These are phyloP conservation scores for Entonaema liquescens DNA, from an alignment of 495 filamentous ascomycete species.

Conservation along the genomic window DNA sequence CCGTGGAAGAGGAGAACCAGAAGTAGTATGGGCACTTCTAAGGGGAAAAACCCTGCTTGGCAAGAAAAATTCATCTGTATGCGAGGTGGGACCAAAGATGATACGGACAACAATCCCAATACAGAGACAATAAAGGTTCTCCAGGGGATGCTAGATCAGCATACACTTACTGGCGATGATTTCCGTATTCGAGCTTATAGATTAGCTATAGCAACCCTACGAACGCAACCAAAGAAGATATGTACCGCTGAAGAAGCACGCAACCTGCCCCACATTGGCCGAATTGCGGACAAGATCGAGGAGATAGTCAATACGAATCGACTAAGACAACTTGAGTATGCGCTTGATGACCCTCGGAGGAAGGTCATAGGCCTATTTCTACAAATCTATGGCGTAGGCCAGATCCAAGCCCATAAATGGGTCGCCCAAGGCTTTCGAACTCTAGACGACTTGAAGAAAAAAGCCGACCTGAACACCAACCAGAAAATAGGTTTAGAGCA, in stretches of 20 bases:
- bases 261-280: constrained; percentile 74
- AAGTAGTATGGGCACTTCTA: background rate
- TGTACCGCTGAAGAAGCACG: constrained; percentile 73
- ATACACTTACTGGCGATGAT: constrained; percentile 75
- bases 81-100: constrained; percentile 50
- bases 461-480: constrained; percentile 72
- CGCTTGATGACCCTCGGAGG: constrained; percentile 71
- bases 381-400: constrained; percentile 82
- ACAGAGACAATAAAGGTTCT: constrained; percentile 78
- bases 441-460: constrained; percentile 72
- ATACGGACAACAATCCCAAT: constrained; percentile 65
- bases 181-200: constrained; percentile 85
- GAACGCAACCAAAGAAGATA: constrained; percentile 72
- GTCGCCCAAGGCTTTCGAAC: constrained; percentile 77
- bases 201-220: constrained; percentile 77
- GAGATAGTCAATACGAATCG: constrained; percentile 83
- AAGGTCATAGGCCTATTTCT: constrained; percentile 71
- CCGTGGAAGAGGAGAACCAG: constrained; percentile 34
- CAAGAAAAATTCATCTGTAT: constrained; percentile 57
- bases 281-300: constrained; percentile 86
- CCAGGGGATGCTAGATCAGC: constrained; percentile 84
- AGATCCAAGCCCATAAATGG: constrained; percentile 77
- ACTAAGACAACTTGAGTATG: constrained; percentile 75
- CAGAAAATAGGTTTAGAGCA: constrained; percentile 83
- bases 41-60: constrained; percentile 2